Percentiles rank a stretch among this genome's conserved stretches.
Conservation (phyloP, 352 stramenopile genomes). For the Phytopythium helicoides region DNA sequence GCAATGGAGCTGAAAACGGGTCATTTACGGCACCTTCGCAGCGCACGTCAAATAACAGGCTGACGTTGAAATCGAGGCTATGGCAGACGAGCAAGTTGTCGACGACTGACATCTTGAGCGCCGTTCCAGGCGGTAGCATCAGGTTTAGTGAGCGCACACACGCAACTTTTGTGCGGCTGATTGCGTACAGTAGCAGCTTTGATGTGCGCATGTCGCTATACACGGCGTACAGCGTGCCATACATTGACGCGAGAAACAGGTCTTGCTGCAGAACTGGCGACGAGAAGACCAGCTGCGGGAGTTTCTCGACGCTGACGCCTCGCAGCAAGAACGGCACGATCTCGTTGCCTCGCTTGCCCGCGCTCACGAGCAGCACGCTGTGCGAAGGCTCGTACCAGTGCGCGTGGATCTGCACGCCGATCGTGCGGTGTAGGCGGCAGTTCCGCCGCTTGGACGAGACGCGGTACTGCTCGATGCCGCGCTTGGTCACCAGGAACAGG, state of each 20-base stretch:
- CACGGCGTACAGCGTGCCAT: conserved; percentile 62
- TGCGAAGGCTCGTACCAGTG: conserved; percentile 73
- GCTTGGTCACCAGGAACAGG: conserved; percentile 70
- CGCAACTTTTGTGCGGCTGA: conserved; percentile 55
- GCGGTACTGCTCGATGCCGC: conserved; percentile 76
- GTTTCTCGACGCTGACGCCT: conserved; percentile 56
- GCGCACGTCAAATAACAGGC: conserved; percentile 77
- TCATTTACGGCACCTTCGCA: conserved; percentile 53
- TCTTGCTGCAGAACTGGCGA: conserved; percentile 45
- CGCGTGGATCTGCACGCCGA: conserved; percentile 59
- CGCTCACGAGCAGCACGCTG: conserved; percentile 65
- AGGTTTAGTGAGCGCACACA: conserved; percentile 78
- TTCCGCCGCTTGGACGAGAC: conserved; percentile 54
- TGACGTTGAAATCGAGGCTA: conserved; percentile 78
- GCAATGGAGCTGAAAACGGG: conserved; percentile 70
- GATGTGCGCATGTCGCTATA: conserved; percentile 54
- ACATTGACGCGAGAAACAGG: conserved; percentile 64
- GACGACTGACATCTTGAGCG: conserved; percentile 70
- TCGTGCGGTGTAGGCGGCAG: conserved; percentile 52
- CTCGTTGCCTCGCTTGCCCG: conserved; percentile 72
- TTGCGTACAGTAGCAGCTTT: conserved; percentile 72
- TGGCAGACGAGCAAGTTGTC: conserved; percentile 85
- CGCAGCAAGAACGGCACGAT: conserved; percentile 70
- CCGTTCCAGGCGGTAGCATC: conserved; percentile 54
- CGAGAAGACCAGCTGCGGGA: conserved; percentile 72